phyloP scores from a whole-genome alignment of 805 yeast species.

The Kuraishia cidri region DNA sequence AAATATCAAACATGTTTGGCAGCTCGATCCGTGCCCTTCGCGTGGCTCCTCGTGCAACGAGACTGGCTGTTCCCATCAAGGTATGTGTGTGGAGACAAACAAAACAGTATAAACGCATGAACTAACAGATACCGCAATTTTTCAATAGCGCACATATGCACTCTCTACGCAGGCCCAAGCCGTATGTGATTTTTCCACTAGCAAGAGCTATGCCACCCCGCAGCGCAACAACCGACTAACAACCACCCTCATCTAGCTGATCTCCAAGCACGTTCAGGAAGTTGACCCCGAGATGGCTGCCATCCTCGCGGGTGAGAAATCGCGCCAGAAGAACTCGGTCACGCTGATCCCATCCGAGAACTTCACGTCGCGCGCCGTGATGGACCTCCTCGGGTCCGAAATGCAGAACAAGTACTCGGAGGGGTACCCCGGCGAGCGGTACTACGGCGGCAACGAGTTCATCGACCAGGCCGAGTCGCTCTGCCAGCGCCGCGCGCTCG shows the following conservation, averaged over 20 bases:
- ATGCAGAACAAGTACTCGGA: conserved; percentile 98
- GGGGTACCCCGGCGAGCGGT: conserved; percentile 97
- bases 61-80: no score
- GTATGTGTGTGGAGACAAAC: no score
- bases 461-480: conserved; percentile 86
- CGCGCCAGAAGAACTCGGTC: conserved; percentile 86
- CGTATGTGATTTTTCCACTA: no score
- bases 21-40: no score
- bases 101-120: no score
- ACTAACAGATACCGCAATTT: no score
- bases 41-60: no score
- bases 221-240: no score
- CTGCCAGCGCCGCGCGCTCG: conserved; percentile 87
- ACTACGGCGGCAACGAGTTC: conserved; percentile 96
- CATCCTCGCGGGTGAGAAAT: conserved; percentile 68
- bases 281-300: conserved; percentile 81
- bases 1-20: no score
- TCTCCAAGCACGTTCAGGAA: conserved; percentile 55
- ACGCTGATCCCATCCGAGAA: conserved; percentile 93
- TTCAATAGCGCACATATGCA: conserved; percentile 1
- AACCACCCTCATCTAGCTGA: no score
- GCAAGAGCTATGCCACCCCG: no score
- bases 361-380: conserved; percentile 91
- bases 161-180: conserved; percentile 2
- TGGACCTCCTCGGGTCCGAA: conserved; percentile 90